Evolutionary conservation across 768 basidiomycete species (phyloP).

Genomic region (Suillus ampliporus): DNA sequence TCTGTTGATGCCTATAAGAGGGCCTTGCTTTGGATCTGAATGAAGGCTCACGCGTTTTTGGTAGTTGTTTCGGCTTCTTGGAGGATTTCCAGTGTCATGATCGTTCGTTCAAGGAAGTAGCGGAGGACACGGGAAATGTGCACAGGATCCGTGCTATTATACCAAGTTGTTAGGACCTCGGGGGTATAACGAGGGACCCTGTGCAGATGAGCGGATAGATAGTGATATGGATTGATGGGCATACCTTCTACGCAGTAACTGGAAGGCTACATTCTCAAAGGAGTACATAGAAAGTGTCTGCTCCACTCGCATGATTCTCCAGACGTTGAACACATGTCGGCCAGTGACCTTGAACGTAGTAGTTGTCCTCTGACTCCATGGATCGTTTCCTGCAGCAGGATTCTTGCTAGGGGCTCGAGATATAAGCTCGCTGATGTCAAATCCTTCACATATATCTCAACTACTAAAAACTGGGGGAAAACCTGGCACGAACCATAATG

Average conservation of each 20-base stretch:
- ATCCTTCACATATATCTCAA: constrained; percentile 48
- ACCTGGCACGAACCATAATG: constrained; percentile 53
- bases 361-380: constrained; percentile 76
- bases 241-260: constrained; percentile 78
- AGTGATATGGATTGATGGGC: constrained; percentile 19
- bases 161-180: constrained; percentile 71
- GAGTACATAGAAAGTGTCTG: constrained; percentile 78
- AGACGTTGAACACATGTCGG: constrained; percentile 90
- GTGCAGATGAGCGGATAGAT: constrained; percentile 13
- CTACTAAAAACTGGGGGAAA: constrained; percentile 1
- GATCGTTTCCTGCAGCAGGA: constrained; percentile 48
- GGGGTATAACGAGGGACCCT: constrained; percentile 81
- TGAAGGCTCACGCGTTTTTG: constrained; percentile 77
- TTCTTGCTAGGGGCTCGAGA: constrained; percentile 70
- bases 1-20: constrained; percentile 44
- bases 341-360: constrained; percentile 87
- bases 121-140: constrained; percentile 60
- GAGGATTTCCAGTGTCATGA: constrained; percentile 78
- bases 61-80: constrained; percentile 83
- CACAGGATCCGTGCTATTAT: constrained; percentile 58
- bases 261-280: constrained; percentile 89
- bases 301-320: constrained; percentile 91
- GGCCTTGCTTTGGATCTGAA: neutral
- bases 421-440: constrained; percentile 75
- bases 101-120: constrained; percentile 69